Percentiles rank a stretch among this genome's conserved stretches.
These are phyloP conservation scores for Amphirosellinia nigrospora DNA, from an alignment of 495 filamentous ascomycete species.

Conservation along the genomic window DNA sequence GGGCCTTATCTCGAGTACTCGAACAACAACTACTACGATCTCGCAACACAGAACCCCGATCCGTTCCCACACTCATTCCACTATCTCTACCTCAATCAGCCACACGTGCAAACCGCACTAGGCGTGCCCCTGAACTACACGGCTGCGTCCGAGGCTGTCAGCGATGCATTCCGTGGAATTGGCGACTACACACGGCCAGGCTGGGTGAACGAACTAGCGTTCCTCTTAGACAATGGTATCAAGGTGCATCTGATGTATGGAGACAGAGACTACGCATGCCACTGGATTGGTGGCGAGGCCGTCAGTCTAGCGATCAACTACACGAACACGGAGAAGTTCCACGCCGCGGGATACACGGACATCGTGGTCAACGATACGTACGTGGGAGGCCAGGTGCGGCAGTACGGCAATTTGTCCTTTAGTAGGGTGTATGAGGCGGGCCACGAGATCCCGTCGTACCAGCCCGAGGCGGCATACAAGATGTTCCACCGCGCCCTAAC, in stretches of 20 bases:
- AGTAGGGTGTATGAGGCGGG: constrained; percentile 72
- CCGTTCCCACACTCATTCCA: constrained; percentile 64
- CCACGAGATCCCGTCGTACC: constrained; percentile 74
- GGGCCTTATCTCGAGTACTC: constrained; percentile 48
- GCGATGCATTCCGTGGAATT: constrained; percentile 57
- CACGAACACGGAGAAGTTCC: constrained; percentile 52
- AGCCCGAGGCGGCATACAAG: constrained; percentile 65
- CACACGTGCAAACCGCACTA: constrained; percentile 67
- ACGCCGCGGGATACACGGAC: constrained; percentile 61
- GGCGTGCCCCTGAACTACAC: constrained; percentile 73
- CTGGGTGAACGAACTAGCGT: constrained; percentile 55
- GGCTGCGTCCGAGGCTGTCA: constrained; percentile 57
- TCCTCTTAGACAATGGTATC: constrained; percentile 60
- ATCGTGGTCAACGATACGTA: constrained; percentile 53
- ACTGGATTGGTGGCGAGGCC: constrained; percentile 68
- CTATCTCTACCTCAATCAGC: constrained; percentile 66
- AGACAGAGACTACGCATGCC: constrained; percentile 66
- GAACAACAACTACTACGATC: constrained; percentile 67
- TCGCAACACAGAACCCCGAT: constrained; percentile 54
- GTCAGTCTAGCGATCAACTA: constrained; percentile 62
- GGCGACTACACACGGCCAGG: constrained; percentile 58
- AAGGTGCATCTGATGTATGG: constrained; percentile 73
- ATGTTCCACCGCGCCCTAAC: constrained; percentile 65
- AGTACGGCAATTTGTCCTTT: constrained; percentile 73
- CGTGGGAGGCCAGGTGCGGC: constrained; percentile 68